Conservation (phyloP, 371 early-diverging fungal genomes). For the Mortierella sp. region DNA sequence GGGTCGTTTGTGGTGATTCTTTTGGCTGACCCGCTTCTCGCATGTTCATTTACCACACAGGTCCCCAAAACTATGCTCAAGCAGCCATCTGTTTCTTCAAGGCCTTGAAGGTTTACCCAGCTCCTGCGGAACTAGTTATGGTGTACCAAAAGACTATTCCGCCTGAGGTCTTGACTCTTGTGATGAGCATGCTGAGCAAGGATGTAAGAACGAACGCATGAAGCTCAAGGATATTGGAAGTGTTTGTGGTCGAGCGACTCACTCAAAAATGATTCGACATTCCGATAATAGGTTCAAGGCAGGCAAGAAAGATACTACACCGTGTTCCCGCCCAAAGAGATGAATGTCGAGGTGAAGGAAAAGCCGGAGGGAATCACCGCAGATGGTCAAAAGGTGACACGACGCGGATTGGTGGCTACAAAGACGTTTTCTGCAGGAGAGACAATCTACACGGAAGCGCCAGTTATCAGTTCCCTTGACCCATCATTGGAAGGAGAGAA, state of each 20-base stretch:
- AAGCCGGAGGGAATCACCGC: conserved; percentile 58
- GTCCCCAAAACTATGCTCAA: conserved; percentile 62
- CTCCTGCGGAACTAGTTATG: conserved; percentile 91
- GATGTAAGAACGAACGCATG: conserved; percentile 70
- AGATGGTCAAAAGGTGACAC: conserved; percentile 60
- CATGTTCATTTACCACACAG: neutral
- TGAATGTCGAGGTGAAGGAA: conserved; percentile 76
- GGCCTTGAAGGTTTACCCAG: conserved; percentile 93
- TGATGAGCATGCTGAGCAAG: conserved; percentile 87
- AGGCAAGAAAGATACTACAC: conserved; percentile 82
- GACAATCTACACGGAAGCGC: conserved; percentile 76
- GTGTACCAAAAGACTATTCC: conserved; percentile 93
- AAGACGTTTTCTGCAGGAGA: conserved; percentile 80
- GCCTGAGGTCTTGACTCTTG: conserved; percentile 80
- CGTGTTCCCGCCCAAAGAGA: conserved; percentile 79
- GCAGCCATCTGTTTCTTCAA: conserved; percentile 91
- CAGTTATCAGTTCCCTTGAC: conserved; percentile 75
- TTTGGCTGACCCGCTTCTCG: too few species aligned
- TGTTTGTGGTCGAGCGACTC: neutral
- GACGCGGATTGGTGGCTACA: conserved; percentile 73
- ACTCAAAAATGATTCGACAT: neutral
- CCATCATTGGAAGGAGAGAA: conserved; percentile 67
- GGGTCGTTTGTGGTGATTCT: too few species aligned
- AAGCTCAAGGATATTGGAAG: neutral
- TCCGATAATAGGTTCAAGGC: conserved; percentile 65